Percentiles rank a stretch among this genome's conserved stretches.
Conservation (phyloP, 2,329 filamentous ascomycete genomes). For the Fusarium foetens region DNA sequence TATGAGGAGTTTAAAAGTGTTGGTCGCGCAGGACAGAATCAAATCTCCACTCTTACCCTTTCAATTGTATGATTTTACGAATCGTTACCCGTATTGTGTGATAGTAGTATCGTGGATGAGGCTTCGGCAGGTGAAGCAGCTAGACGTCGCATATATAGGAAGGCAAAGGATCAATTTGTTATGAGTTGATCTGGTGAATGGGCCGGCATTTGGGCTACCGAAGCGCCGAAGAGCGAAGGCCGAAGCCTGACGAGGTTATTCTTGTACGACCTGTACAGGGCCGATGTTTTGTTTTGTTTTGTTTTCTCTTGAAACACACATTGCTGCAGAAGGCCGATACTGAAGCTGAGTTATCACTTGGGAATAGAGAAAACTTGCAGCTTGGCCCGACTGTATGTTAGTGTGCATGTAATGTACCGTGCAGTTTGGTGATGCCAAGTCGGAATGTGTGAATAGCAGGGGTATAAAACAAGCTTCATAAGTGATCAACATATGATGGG, state of each 20-base stretch:
- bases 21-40: constrained; percentile 42
- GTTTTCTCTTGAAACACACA: constrained; percentile 1
- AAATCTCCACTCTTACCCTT: constrained; percentile 48
- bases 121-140: background rate
- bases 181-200: background rate
- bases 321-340: background rate
- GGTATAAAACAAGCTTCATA: background rate
- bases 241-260: background rate
- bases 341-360: background rate
- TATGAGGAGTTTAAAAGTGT: constrained; percentile 16
- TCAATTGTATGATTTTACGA: constrained; percentile 23
- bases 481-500: constrained; percentile 12
- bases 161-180: background rate
- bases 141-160: background rate
- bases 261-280: background rate
- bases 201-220: background rate
- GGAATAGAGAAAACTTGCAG: background rate
- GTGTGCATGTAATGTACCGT: background rate
- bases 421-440: background rate
- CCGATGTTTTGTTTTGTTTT: constrained; percentile 3
- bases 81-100: background rate
- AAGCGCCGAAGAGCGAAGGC: constrained; percentile 10
- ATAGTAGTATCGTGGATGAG: background rate
- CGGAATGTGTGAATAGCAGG: background rate
- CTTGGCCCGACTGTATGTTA: background rate